A percentile compares a stretch with the other conserved stretches of the same genome.
Conservation (phyloP, 371 early-diverging fungal genomes). For the Mortierella sp. region DNA sequence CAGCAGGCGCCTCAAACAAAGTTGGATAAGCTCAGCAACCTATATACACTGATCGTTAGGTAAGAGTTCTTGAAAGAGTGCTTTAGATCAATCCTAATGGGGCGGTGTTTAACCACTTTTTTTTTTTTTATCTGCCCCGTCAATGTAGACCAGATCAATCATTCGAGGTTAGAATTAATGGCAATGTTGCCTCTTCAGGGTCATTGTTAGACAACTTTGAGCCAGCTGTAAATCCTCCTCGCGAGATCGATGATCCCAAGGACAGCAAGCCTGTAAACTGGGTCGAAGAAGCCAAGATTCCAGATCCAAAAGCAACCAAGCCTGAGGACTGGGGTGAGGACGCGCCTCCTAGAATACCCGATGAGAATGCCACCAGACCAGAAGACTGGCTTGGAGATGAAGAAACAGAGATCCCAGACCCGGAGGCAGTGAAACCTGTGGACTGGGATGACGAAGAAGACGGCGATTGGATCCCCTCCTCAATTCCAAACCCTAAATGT, state of each 20-base stretch:
- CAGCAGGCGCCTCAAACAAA: constrained; percentile 73
- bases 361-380: constrained; percentile 92
- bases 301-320: constrained; percentile 88
- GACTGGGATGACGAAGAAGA: constrained; percentile 95
- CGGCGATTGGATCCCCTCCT: constrained; percentile 92
- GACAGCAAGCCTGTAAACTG: constrained; percentile 96
- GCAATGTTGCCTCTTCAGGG: constrained; percentile 78
- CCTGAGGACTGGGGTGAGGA: constrained; percentile 91
- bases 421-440: constrained; percentile 90
- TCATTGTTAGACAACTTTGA: constrained; percentile 88
- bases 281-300: constrained; percentile 92
- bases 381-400: constrained; percentile 90
- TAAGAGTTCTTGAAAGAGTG: constrained; percentile 16
- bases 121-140: no score
- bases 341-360: constrained; percentile 72
- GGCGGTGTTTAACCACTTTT: neutral
- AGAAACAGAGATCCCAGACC: constrained; percentile 84
- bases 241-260: constrained; percentile 91
- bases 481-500: constrained; percentile 83
- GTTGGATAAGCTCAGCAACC: constrained; percentile 74
- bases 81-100: no score
- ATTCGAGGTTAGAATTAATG: constrained; percentile 90
- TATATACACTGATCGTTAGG: constrained; percentile 94
- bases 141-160: constrained; percentile 82
- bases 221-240: constrained; percentile 83